These are phyloP conservation scores for Cryphonectria nitschkei DNA, from an alignment of 2,329 filamentous ascomycete species.

Conservation along the genomic window DNA sequence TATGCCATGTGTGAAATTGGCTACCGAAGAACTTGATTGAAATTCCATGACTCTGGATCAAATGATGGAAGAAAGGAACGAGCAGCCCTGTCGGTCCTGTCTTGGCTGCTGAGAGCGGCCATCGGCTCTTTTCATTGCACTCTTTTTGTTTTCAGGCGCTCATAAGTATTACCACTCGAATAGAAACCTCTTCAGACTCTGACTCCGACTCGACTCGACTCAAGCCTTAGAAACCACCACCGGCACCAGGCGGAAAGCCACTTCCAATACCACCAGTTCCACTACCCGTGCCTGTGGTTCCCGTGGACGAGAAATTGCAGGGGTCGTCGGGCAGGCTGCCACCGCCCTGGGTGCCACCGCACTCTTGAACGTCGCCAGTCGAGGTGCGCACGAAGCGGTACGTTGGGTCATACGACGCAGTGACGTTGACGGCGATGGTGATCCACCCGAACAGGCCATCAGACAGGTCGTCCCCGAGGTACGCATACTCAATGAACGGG, in stretches of 20 bases:
- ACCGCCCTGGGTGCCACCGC: not conserved
- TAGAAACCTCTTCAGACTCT: not conserved
- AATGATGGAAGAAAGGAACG: not conserved
- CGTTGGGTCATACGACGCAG: conserved; percentile 34
- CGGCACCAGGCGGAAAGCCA: not conserved
- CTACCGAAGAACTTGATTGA: too few relatives aligned
- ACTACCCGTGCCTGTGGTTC: not conserved
- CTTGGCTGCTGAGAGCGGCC: too few relatives aligned
- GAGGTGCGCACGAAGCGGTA: conserved; percentile 13
- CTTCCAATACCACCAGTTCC: too few relatives aligned
- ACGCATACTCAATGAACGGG: conserved; percentile 59
- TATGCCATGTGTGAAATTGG: too few relatives aligned
- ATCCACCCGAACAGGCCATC: conserved; percentile 58
- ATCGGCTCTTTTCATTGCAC: too few relatives aligned
- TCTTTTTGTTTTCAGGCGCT: not conserved
- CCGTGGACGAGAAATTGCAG: not conserved
- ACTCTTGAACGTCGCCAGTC: conserved; percentile 5
- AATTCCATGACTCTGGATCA: not conserved
- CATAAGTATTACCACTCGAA: not conserved
- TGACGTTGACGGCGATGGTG: conserved; percentile 50
- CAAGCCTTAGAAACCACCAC: not conserved
- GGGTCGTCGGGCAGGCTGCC: conserved; percentile 2
- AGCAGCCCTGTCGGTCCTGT: not conserved
- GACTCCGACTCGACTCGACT: not conserved
- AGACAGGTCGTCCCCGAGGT: conserved; percentile 53